Evolutionary conservation across 1,139 yeast species (phyloP).

Genomic region (Diutina mesorugosa): DNA sequence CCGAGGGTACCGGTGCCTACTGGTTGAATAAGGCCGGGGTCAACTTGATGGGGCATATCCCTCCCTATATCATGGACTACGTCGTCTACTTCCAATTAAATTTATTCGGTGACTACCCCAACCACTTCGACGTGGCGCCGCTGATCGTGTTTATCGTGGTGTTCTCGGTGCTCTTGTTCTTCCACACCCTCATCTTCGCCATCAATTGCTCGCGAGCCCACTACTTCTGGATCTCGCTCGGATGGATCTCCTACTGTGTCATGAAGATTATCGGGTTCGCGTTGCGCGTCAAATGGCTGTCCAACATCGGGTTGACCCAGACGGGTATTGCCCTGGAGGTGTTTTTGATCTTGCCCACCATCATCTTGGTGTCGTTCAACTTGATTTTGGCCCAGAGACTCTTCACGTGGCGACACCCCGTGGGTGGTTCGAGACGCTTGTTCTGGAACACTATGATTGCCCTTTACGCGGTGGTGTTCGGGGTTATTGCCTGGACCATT

Average conservation of each 20-base stretch:
- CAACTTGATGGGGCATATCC: conserved; percentile 11
- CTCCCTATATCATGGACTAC: conserved; percentile 4
- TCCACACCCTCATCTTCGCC: conserved; percentile 6
- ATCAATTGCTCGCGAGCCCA: conserved; percentile 2
- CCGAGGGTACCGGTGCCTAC: conserved; percentile 37
- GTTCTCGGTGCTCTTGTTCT: conserved; percentile 4
- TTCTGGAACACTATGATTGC: conserved; percentile 1
- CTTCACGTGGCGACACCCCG: conserved; percentile 3
- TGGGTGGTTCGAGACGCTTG: conserved; percentile 1
- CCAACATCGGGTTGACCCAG: not conserved
- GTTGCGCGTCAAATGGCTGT: not conserved
- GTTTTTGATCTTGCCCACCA: not conserved
- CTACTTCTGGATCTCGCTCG: conserved; percentile 1
- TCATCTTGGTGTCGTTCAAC: not conserved
- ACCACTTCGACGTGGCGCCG: not conserved
- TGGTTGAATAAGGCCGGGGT: conserved; percentile 18
- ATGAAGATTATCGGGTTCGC: not conserved
- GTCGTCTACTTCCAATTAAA: not conserved
- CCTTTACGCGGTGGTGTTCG: not conserved
- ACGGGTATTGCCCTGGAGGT: conserved; percentile 1
- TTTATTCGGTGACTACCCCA: not conserved
- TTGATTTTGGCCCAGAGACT: conserved; percentile 2
- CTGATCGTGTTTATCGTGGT: not conserved
- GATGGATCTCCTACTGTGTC: not conserved
- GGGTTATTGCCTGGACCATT: conserved; percentile 1